A percentile compares a stretch with the other conserved stretches of the same genome.
These are phyloP conservation scores for Botrytis galanthina DNA, from an alignment of 2,329 filamentous ascomycete species.

Conservation along the genomic window DNA sequence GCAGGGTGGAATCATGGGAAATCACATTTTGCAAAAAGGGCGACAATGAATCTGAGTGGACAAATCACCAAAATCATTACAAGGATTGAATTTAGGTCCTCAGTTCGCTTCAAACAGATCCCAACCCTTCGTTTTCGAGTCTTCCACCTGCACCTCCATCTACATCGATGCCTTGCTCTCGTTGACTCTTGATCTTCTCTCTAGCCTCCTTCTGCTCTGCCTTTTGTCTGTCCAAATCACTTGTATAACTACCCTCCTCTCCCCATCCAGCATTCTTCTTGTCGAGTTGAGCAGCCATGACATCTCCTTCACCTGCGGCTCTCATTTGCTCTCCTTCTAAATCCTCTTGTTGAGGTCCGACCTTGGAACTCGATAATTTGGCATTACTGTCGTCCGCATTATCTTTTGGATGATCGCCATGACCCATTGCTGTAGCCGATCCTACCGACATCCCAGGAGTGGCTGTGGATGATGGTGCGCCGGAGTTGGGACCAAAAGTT, in stretches of 20 bases:
- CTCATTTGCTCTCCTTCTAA: conserved; percentile 38
- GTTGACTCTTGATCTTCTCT: conserved; percentile 33
- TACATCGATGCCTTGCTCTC: conserved; percentile 32
- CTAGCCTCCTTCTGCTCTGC: conserved; percentile 36
- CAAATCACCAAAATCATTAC: not conserved
- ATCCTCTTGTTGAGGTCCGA: conserved; percentile 37
- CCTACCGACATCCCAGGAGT: conserved; percentile 33
- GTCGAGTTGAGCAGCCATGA: conserved; percentile 37
- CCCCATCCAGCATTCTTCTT: conserved; percentile 39
- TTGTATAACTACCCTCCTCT: conserved; percentile 35
- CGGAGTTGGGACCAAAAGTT: conserved; percentile 33
- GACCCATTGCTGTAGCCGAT: conserved; percentile 36
- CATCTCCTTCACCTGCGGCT: conserved; percentile 35
- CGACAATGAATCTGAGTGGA: not conserved
- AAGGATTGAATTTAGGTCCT: not conserved
- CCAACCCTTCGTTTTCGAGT: conserved; percentile 34
- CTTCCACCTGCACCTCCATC: conserved; percentile 36
- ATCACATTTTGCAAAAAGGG: not conserved
- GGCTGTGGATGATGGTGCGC: conserved; percentile 26
- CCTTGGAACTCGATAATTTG: conserved; percentile 28
- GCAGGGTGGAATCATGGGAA: conserved; percentile 17
- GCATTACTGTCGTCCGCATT: conserved; percentile 36
- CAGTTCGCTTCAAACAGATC: conserved; percentile 27
- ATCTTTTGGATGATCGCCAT: conserved; percentile 36
- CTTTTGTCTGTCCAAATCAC: conserved; percentile 37